Percentiles rank a stretch among this genome's conserved stretches.
phyloP scores from a whole-genome alignment of 2,329 filamentous ascomycete genomes.

The Helicocarpus griseus region DNA sequence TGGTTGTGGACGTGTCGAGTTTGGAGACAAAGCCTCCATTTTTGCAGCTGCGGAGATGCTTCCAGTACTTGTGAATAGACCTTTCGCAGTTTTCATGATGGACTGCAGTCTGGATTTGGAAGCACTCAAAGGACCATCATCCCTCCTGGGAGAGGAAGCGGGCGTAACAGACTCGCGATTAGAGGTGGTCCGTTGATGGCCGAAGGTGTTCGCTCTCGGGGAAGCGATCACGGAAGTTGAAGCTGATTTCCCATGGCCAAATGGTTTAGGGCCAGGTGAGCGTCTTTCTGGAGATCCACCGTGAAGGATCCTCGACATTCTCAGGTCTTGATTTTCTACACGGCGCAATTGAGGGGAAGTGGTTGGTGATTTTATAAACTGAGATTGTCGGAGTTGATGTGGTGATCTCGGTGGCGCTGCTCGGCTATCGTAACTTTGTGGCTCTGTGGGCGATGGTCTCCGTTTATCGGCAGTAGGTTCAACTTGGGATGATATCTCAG shows the following conservation, averaged over 20 bases:
- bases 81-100: slow-evolving; percentile 78
- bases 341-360: not conserved
- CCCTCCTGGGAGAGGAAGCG: slow-evolving; percentile 46
- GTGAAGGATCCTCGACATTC: slow-evolving; percentile 5
- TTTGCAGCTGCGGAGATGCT: slow-evolving; percentile 49
- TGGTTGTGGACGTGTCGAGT: slow-evolving; percentile 21
- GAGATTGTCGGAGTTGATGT: slow-evolving; percentile 2
- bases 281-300: slow-evolving; percentile 11
- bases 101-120: slow-evolving; percentile 90
- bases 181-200: slow-evolving; percentile 50
- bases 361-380: not conserved
- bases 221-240: slow-evolving; percentile 53
- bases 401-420: slow-evolving; percentile 6
- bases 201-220: slow-evolving; percentile 32
- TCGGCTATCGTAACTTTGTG: not conserved
- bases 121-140: slow-evolving; percentile 76
- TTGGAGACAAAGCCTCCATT: slow-evolving; percentile 43
- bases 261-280: slow-evolving; percentile 10
- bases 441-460: not conserved
- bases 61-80: slow-evolving; percentile 68
- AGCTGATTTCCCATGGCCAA: slow-evolving; percentile 49
- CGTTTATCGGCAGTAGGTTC: slow-evolving; percentile 12
- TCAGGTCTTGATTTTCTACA: not conserved
- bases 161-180: slow-evolving; percentile 50
- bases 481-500: slow-evolving; percentile 21